Conservation (phyloP, 371 early-diverging fungal genomes). For the Dichotomocladium elegans region DNA sequence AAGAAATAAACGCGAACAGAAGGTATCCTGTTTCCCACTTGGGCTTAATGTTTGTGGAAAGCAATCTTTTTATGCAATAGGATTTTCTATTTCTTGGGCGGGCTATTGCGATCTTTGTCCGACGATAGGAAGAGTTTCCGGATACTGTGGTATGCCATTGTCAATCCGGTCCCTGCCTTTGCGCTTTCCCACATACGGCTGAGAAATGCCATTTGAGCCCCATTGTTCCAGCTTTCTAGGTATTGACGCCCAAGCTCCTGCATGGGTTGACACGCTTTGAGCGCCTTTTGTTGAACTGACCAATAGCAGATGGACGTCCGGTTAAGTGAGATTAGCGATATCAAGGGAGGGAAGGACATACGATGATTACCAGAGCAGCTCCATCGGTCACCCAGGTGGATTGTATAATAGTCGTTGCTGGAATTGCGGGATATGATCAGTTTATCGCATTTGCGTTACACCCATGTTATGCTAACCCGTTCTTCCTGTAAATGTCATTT, state of each 20-base stretch:
- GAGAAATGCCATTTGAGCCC: conserved; percentile 16
- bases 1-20: background rate
- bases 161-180: no score
- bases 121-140: no score
- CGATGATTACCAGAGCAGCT: conserved; percentile 18
- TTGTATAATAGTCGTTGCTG: conserved; percentile 20
- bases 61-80: background rate
- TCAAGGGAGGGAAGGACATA: conserved; percentile 3
- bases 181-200: conserved; percentile 19
- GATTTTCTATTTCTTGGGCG: no score
- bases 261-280: conserved; percentile 11
- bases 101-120: no score
- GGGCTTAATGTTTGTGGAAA: no score
- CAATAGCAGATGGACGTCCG: background rate
- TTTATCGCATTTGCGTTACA: background rate
- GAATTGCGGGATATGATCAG: background rate
- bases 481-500: background rate
- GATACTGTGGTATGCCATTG: no score
- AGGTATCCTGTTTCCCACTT: background rate
- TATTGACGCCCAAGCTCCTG: conserved; percentile 15
- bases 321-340: background rate
- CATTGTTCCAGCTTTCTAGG: conserved; percentile 19
- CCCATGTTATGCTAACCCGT: background rate
- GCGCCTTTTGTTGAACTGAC: conserved; percentile 11
- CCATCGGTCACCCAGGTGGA: conserved; percentile 16